Evolutionary conservation across 2,329 filamentous ascomycete genomes (phyloP), one percentile per base, ranked within the genome.

Genomic region (Fusarium sp.): DNA sequence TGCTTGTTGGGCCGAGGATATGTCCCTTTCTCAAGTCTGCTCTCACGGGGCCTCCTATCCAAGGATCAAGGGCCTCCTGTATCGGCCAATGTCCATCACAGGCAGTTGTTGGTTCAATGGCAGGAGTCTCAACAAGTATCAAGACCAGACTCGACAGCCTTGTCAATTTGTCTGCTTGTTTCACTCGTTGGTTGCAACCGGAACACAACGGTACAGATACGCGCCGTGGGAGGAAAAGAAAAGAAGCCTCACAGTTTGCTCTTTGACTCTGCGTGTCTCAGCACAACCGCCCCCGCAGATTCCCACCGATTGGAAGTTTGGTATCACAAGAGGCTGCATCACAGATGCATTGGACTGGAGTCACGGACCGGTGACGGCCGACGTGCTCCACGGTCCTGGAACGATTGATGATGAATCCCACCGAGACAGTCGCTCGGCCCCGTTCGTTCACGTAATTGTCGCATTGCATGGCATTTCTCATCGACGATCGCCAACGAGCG

Each of bases 371-470:
- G 60, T 36, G 42, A 62, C 36, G 50, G 45, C 52, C 54, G 60
- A 64, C 31, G 60, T 60, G 40, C 42, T 40, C 57, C 33, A 65
- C 47, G 50, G 50, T 29, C n/a, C 61, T 61, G 61, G 35, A 42
- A 45, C 50, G 29, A 59, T 38, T 42, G 63, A 61, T 52, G 29
- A 59, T 38, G 52, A 66, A 61, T 57, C 18, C 36, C 59, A 40
- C 61, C 38, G 52, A 72, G 69, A 69, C 60, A 65, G 45, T 45
- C 61, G 40, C 45, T 56, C 25, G 27, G 60, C 29, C 52, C 52
- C 64, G 52, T 63, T 68, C 40, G 57, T 56, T 61, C 62, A 70
- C 64, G 67, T 40, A 68, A 68, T 56, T 66, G 36, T 65, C 38
- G 67, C 61, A 65, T 58, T 64, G 62, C 70, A 61, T 68, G 22